Base-by-base conservation (phyloP, 108 stramenopile species). In the Pseudonitzschia multistriata region DNA sequence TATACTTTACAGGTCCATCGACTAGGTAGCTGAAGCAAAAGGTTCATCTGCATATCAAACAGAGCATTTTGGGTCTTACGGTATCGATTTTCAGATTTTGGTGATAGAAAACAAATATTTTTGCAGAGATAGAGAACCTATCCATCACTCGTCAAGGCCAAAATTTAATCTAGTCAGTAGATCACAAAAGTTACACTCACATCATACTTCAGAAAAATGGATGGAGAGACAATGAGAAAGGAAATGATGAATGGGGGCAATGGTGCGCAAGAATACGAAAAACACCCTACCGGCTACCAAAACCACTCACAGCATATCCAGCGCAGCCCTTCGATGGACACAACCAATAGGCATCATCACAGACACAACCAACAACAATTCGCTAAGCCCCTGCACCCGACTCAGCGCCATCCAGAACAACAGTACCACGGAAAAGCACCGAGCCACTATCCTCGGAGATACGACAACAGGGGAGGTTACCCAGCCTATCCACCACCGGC, bases 161-260 rank as follows among this genome's bases (percentile, higher is more conserved):
- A n/a, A 5, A 25, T 55, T 25, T 8, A 53, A 8, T 53, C 17
- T 45, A 13, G 42, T 17, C 13, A 45, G 7, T 17, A 17, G 42
- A 45, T 2, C 8, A 5, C 42, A 13, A 45, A 45, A 10, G 3
- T 2, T 4, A 45, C 5, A 6, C 42, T n/a, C n/a, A n/a, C n/a
- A n/a, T 42, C 40, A 42, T 42, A 42, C 13, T 42, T 42, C 13
- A 42, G 40, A 61, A 61, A 28, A 45, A 64, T 64, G 63, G 63
- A 64, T 15, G 63, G 42, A 45, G 63, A 64, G 21, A 64, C 63
- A 4, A 64, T 64, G 63, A 21, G 5, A 64, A 64, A 40, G 63
- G 42, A 45, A 45, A 17, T 17, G 21, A 39, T 14, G 11, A 45
- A 28, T 11, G 34, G n/a, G 63, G 63, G 34, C 11, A 3, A 42